Conservation (phyloP, 495 filamentous ascomycete genomes). For the Polyplosphaeria fusca region DNA sequence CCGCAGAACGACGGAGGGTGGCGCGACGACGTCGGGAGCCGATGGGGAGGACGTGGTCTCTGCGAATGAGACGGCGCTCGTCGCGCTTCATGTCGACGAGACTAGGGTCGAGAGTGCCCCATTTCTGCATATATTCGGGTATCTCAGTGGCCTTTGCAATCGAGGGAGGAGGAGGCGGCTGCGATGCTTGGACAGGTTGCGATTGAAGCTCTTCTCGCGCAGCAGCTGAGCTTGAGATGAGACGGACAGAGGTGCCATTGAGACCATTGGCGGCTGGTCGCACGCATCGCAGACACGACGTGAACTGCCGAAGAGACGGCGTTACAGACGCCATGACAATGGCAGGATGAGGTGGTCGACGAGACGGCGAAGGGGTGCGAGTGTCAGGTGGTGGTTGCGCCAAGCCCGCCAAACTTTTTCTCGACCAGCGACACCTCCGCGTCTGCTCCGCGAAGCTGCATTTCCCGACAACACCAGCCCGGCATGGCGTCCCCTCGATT, state of each 20-base stretch:
- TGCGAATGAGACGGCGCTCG: conserved; percentile 35
- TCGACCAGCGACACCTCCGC: conserved; percentile 7
- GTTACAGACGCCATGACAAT: conserved; percentile 22
- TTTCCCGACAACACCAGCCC: not conserved
- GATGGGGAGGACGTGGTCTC: conserved; percentile 23
- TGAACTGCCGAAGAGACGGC: conserved; percentile 22
- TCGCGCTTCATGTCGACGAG: conserved; percentile 27
- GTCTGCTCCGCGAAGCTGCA: conserved; percentile 7
- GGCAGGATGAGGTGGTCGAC: not conserved
- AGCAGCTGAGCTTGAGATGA: conserved; percentile 29
- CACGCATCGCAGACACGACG: conserved; percentile 28
- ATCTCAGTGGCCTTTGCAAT: not conserved
- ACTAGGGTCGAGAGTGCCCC: conserved; percentile 34
- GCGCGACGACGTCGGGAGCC: conserved; percentile 75
- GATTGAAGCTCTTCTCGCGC: conserved; percentile 17
- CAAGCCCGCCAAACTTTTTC: conserved; percentile 19
- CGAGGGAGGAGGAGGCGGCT: conserved; percentile 4
- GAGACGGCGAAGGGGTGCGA: not conserved
- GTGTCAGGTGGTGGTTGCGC: too few species aligned
- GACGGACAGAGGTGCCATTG: conserved; percentile 15
- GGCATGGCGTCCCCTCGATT: conserved; percentile 25
- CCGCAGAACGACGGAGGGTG: conserved; percentile 60
- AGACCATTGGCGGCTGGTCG: conserved; percentile 10
- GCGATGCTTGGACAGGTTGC: conserved; percentile 19
- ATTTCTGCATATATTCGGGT: conserved; percentile 20